A percentile compares a stretch with the other conserved stretches of the same genome.
These are phyloP conservation scores for Zygoascus hellenicus DNA, from an alignment of 1,139 yeast species.

Conservation along the genomic window DNA sequence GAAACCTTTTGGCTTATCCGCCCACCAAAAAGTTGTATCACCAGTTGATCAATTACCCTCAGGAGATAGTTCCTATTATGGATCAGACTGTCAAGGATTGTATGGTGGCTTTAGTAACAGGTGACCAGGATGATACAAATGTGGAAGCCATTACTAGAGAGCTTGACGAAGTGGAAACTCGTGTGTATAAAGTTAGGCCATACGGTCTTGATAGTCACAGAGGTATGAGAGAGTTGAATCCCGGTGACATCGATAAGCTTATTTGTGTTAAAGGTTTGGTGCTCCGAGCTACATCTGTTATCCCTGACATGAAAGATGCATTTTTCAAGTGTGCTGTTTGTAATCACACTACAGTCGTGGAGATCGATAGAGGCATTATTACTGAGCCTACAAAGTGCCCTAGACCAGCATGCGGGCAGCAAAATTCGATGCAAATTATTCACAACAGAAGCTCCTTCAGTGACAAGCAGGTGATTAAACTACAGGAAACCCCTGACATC, in stretches of 20 bases:
- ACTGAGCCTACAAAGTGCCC: constrained; percentile 94
- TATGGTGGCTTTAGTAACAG: constrained; percentile 71
- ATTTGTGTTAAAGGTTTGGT: constrained; percentile 90
- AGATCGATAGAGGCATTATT: constrained; percentile 89
- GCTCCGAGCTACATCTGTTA: constrained; percentile 79
- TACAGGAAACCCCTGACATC: constrained; percentile 95
- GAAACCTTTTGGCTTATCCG: constrained; percentile 69
- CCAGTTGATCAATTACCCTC: constrained; percentile 88
- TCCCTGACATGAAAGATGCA: constrained; percentile 98
- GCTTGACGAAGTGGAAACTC: constrained; percentile 70
- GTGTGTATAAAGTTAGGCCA: constrained; percentile 83
- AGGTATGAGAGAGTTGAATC: constrained; percentile 94
- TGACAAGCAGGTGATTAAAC: constrained; percentile 86
- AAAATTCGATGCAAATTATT: constrained; percentile 81
- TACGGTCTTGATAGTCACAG: constrained; percentile 49
- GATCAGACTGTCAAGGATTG: constrained; percentile 93
- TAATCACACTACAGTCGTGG: constrained; percentile 87
- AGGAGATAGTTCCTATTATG: constrained; percentile 95
- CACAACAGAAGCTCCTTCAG: constrained; percentile 92
- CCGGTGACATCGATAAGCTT: constrained; percentile 89
- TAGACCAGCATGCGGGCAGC: constrained; percentile 75
- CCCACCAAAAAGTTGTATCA: constrained; percentile 73
- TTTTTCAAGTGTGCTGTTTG: constrained; percentile 94
- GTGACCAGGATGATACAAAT: constrained; percentile 28
- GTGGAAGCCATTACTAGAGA: constrained; percentile 34